Percentiles rank a stretch among this genome's conserved stretches.
These are phyloP conservation scores for Candida maris DNA, from an alignment of 805 yeast species.

Conservation along the genomic window DNA sequence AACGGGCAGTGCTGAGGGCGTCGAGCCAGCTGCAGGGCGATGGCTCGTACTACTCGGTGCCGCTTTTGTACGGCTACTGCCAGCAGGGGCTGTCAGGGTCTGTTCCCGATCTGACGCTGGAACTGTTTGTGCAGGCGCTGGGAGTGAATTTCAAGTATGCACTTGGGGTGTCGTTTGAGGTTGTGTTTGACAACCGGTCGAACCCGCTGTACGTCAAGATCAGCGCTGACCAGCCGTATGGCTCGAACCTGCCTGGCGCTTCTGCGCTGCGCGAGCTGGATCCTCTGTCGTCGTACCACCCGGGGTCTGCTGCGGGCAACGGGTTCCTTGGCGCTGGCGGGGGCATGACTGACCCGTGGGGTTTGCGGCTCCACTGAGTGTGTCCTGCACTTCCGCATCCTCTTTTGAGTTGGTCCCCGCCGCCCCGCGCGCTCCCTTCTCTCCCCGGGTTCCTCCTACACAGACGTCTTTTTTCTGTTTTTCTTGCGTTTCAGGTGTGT, in stretches of 20 bases:
- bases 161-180: slow-evolving; percentile 36
- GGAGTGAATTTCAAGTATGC: slow-evolving; percentile 29
- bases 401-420: no score
- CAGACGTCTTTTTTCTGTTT: no score
- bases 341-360: slow-evolving; percentile 17
- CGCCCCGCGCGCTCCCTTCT: no score
- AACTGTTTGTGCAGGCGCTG: slow-evolving; percentile 31
- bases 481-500: no score
- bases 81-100: slow-evolving; percentile 37
- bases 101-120: slow-evolving; percentile 32
- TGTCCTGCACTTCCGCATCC: no score
- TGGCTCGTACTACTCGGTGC: slow-evolving; percentile 18
- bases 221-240: slow-evolving; percentile 3
- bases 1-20: slow-evolving; percentile 40
- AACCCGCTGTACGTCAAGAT: slow-evolving; percentile 41
- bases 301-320: slow-evolving; percentile 1
- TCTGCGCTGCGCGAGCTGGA: neutral
- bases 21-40: slow-evolving; percentile 34
- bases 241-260: neutral
- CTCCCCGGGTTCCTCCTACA: no score
- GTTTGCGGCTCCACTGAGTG: slow-evolving; percentile 13
- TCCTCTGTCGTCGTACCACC: slow-evolving; percentile 2
- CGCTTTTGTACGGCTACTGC: slow-evolving; percentile 25
- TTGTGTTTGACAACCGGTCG: slow-evolving; percentile 43
- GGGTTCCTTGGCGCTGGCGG: neutral